Percentiles rank a stretch among this genome's conserved stretches.
These are phyloP conservation scores for Boletus sp. DNA, from an alignment of 768 basidiomycete species.

Conservation along the genomic window DNA sequence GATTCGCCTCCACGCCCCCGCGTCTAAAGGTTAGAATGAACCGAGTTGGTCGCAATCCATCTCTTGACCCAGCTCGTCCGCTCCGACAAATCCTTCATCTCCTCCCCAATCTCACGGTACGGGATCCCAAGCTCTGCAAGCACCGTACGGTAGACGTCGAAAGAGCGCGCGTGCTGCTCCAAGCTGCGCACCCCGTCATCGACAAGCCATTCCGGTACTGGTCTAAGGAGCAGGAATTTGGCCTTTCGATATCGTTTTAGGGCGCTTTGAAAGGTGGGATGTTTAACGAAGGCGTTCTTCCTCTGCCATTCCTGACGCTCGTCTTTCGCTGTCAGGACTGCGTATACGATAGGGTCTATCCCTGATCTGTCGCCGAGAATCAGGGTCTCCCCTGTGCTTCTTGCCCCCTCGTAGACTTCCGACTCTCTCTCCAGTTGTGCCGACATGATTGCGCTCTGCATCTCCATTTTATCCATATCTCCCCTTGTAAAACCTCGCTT, in stretches of 20 bases:
- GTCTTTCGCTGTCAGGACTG: slow-evolving; percentile 42
- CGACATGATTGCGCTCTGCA: slow-evolving; percentile 62
- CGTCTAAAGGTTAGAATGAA: slow-evolving; percentile 9
- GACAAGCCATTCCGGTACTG: slow-evolving; percentile 55
- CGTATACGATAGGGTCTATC: slow-evolving; percentile 63
- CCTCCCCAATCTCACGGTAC: slow-evolving; percentile 44
- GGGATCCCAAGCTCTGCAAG: slow-evolving; percentile 42
- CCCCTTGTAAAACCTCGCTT: slow-evolving; percentile 49
- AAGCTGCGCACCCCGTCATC: slow-evolving; percentile 62
- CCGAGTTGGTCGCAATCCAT: slow-evolving; percentile 4
- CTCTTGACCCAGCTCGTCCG: slow-evolving; percentile 23
- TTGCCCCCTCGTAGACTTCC: slow-evolving; percentile 11
- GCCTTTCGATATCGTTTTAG: slow-evolving; percentile 44
- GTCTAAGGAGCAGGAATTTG: slow-evolving; percentile 52
- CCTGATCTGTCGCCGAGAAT: slow-evolving; percentile 63
- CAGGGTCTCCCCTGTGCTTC: slow-evolving; percentile 22
- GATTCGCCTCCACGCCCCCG: background rate
- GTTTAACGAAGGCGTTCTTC: slow-evolving; percentile 33
- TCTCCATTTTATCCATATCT: slow-evolving; percentile 47
- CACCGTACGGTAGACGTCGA: slow-evolving; percentile 37
- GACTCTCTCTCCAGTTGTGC: slow-evolving; percentile 50
- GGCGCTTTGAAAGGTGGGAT: slow-evolving; percentile 39
- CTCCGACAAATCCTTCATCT: slow-evolving; percentile 37
- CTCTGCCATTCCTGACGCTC: slow-evolving; percentile 36
- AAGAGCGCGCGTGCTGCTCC: slow-evolving; percentile 44